These are phyloP conservation scores for Mercurialis annua DNA, from an alignment of 345 rosid genomes.

Conservation along the genomic window DNA sequence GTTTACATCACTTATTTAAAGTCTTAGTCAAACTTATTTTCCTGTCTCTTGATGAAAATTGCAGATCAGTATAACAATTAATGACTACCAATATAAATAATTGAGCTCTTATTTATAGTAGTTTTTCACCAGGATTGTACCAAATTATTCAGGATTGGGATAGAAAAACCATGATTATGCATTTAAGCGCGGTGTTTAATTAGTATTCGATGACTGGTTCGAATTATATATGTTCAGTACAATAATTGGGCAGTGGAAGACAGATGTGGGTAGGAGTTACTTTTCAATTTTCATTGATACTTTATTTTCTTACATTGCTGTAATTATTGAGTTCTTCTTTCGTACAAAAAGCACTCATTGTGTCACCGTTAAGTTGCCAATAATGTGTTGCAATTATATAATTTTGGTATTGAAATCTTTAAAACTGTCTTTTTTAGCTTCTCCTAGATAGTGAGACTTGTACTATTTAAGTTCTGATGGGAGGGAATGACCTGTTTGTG, in stretches of 20 bases:
- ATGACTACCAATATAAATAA: neutral
- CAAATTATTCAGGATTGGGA: neutral
- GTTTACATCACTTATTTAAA: too few relatives aligned
- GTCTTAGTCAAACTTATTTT: neutral
- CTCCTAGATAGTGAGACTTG: neutral
- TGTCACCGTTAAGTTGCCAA: slow-evolving; percentile 6
- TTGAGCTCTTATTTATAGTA: neutral
- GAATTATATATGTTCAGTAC: slow-evolving; percentile 5
- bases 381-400: neutral
- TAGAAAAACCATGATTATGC: neutral
- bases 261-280: slow-evolving; percentile 12
- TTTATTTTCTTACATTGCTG: neutral
- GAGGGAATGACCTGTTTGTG: neutral
- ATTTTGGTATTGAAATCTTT: neutral
- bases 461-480: neutral
- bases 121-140: neutral
- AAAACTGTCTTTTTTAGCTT: neutral
- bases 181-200: neutral
- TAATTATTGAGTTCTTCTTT: slow-evolving; percentile 1
- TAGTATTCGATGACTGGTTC: neutral
- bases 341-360: neutral
- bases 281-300: neutral
- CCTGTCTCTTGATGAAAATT: neutral
- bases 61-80: neutral
- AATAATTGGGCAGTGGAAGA: slow-evolving; percentile 14